A percentile compares a stretch with the other conserved stretches of the same genome.
phyloP scores from a whole-genome alignment of 1,284 basidiomycete genomes.

The Earliella scabrosa region DNA sequence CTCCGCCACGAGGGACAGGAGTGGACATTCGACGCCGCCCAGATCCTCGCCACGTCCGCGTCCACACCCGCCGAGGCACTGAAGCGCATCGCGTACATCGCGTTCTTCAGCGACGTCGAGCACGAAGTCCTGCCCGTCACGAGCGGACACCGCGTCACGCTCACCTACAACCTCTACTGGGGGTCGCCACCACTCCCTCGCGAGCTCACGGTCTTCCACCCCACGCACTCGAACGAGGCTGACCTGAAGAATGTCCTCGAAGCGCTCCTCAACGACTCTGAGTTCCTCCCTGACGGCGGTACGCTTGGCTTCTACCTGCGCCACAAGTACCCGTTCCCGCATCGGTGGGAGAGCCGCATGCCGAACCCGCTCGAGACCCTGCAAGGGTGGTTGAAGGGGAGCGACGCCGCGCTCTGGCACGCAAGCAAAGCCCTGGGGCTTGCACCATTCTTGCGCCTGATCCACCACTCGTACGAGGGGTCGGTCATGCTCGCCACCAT shows the following conservation, averaged over 20 bases:
- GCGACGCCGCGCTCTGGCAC: constrained; percentile 13
- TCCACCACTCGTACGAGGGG: neutral
- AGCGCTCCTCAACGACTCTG: constrained; percentile 1
- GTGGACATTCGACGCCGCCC: constrained; percentile 37
- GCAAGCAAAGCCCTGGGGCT: constrained; percentile 11
- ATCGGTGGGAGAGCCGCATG: neutral
- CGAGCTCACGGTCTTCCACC: neutral
- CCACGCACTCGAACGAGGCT: neutral
- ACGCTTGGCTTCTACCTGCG: constrained; percentile 42
- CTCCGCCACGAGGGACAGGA: constrained; percentile 35
- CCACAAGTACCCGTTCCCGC: constrained; percentile 24
- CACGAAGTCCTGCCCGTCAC: constrained; percentile 47
- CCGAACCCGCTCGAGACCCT: neutral
- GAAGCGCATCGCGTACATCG: constrained; percentile 35
- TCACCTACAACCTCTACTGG: constrained; percentile 47
- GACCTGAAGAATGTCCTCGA: neutral
- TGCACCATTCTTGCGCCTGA: neutral
- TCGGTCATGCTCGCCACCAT: neutral
- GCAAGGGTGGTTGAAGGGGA: constrained; percentile 30
- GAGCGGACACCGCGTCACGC: constrained; percentile 45
- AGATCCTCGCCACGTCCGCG: constrained; percentile 17
- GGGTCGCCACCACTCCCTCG: neutral
- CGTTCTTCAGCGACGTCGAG: constrained; percentile 49
- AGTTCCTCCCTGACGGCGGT: constrained; percentile 32
- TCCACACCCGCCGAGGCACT: neutral